Evolutionary conservation across 331 rosid genomes (phyloP).

Genomic region (Rosa hybrid): DNA sequence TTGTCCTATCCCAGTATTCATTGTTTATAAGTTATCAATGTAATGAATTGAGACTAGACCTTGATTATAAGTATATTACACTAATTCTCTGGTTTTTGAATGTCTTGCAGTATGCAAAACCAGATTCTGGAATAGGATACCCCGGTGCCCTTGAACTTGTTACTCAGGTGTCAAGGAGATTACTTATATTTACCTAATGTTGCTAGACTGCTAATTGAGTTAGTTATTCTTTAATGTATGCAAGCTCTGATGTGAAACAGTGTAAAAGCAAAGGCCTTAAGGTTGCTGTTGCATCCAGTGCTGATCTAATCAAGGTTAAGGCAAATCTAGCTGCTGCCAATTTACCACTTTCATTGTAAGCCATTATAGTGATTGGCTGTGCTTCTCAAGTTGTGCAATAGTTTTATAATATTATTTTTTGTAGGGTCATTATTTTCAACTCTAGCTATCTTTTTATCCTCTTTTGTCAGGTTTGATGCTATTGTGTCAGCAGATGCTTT

Average conservation of each 20-base stretch:
- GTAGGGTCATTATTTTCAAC: conserved; percentile 7
- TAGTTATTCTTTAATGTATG: conserved; percentile 27
- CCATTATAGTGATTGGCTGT: conserved; percentile 3
- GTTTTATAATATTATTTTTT: not conserved
- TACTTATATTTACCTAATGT: conserved; percentile 10
- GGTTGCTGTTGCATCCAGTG: conserved; percentile 99
- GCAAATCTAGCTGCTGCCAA: conserved; percentile 94
- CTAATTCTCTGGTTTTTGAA: not conserved
- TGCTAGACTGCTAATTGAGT: conserved; percentile 24
- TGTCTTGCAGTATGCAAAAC: conserved; percentile 80
- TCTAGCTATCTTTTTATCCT: conserved; percentile 20
- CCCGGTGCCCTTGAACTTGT: conserved; percentile 95
- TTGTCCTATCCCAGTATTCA: conserved; percentile 4
- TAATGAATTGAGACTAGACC: not conserved
- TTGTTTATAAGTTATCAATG: not conserved
- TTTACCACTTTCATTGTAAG: conserved; percentile 84
- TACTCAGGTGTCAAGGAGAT: conserved; percentile 58
- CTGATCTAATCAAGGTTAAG: conserved; percentile 95
- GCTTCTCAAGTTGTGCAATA: conserved; percentile 15
- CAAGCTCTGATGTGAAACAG: conserved; percentile 40
- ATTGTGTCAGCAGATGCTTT: conserved; percentile 96
- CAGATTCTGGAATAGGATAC: conserved; percentile 91
- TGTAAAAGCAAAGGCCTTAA: conserved; percentile 91
- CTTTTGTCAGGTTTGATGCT: conserved; percentile 80
- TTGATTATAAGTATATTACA: not conserved